Base-by-base conservation (phyloP, 31 red algal species). In the Odonthalia washingtoniensis region DNA sequence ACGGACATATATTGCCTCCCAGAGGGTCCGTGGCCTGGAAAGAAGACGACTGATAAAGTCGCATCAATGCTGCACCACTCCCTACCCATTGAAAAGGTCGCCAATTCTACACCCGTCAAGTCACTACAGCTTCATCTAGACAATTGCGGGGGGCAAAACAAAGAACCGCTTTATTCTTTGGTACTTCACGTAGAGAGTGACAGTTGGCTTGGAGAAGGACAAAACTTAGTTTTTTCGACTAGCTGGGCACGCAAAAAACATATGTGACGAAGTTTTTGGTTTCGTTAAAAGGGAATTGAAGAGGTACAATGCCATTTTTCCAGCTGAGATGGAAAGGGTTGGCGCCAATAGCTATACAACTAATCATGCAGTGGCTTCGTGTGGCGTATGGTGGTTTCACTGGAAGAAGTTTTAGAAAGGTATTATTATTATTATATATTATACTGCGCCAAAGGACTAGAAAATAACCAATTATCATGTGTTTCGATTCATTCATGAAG, bases 11-110 rank as follows among this genome's bases (percentile, higher is more conserved):
- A 60, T 80, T 70, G 61, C n/a, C 49, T 75, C 2, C 28, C 74
- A 9, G 74, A 88, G 63, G 85, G 87, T 6, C 53, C 74, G 12
- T 90, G 70, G 78, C 78, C 49, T 28, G 40, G 30, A 30, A n/a
- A 66, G 1, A 90, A 90, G 70, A 90, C 87, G 17, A 39, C 75
- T 3, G 78, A 90, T 68, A 70, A 83, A 35, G 78, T 90, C 2
- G 18, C 0, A n/a, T 83, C 78, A 2, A 90, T 77, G 68, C 6
- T 90, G 21, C 35, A 81, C 16, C 0, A 77, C 27, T 37, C 34
- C 26, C 3, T 5, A 46, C 5, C 24, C 17, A 28, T 1, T 66
- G 18, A 5, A 16, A 45, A 36, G 42, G 0, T 5, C 16, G 46
- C 26, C 18, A 1, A 39, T 80, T n/a, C n/a, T n/a, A 1, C 5